Base-by-base conservation (phyloP, 768 basidiomycete species). In the Amanita pseudoporphyria region DNA sequence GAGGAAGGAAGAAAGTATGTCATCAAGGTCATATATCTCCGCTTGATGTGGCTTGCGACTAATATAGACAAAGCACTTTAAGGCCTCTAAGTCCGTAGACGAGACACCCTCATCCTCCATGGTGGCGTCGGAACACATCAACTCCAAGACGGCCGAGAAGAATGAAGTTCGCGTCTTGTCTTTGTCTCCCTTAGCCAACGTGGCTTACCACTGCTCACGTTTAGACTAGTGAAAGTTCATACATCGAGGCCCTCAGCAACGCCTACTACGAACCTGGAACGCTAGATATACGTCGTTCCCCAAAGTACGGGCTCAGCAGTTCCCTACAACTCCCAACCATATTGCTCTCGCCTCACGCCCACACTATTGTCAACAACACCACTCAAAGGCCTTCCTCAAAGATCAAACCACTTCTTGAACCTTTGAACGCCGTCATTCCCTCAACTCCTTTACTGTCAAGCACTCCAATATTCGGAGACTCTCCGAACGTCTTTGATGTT, bases 1-100 rank as follows among this genome's bases (percentile, higher is more conserved):
- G 47, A 39, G 19, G 41, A 50, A 26, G 49, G 13, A 43, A 41
- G 40, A 50, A 50, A 40, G 49, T 50, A 33, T 43, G 49, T 41
- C 32, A 43, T 24, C n/a, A 30, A 33, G 49, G 40, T 18, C 31
- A 35, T 33, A 33, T 19, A n/a, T 13, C 7, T 26, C 40, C 32
- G 33, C 22, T 24, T 16, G n/a, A 30, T 9, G 31, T 42, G 31
- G 19, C 40, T 42, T 6, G 14, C 24, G 35, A 7, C 24, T 19
- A 24, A 26, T 50, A 43, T 41, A 50, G 49, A 35, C 28, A 18
- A 50, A 50, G 40, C 40, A 36, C 40, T 1, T 16, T 1, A 42
- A 39, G 32, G 32, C 31, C 14, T 19, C 7, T 32, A 50, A 32
- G 9, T 50, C 40, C 22, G 18, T 50, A 19, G 49, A 50, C 31